Percentiles rank a stretch among this genome's conserved stretches.
Evolutionary conservation across 2,329 filamentous ascomycete species (phyloP).

Genomic region (Berkeleyomyces rouxiae): DNA sequence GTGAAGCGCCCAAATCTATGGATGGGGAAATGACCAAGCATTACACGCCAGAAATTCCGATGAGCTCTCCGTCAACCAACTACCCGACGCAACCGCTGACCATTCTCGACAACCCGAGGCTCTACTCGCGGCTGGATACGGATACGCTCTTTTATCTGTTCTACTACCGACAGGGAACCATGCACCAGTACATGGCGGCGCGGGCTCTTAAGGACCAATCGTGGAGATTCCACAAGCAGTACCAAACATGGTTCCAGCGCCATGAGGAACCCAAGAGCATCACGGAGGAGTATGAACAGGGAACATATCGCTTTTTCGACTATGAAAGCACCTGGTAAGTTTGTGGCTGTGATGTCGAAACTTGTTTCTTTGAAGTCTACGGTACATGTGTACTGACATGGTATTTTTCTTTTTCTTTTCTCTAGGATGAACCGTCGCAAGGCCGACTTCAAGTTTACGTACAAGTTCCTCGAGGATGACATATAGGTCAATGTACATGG

Average conservation of each 20-base stretch:
- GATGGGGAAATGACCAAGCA: slow-evolving; percentile 72
- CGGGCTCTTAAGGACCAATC: slow-evolving; percentile 97
- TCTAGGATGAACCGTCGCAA: slow-evolving; percentile 94
- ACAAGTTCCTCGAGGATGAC: slow-evolving; percentile 95
- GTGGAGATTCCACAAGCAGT: slow-evolving; percentile 99
- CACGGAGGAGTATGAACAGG: slow-evolving; percentile 96
- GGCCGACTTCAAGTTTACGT: slow-evolving; percentile 95
- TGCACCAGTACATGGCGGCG: slow-evolving; percentile 87
- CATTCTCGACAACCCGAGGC: slow-evolving; percentile 76
- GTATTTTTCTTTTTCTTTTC: background rate
- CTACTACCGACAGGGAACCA: slow-evolving; percentile 93
- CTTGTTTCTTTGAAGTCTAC: slow-evolving; percentile 14
- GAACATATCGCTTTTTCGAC: slow-evolving; percentile 97
- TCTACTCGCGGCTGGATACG: slow-evolving; percentile 82
- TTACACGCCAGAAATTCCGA: slow-evolving; percentile 70
- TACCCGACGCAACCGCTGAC: slow-evolving; percentile 86
- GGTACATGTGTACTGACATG: background rate
- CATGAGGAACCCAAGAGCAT: slow-evolving; percentile 98
- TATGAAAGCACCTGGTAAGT: slow-evolving; percentile 96
- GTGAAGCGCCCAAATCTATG: slow-evolving; percentile 52
- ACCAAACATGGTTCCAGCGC: slow-evolving; percentile 97
- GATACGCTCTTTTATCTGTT: slow-evolving; percentile 98
- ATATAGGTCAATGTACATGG: slow-evolving; percentile 28
- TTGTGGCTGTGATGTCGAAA: background rate
- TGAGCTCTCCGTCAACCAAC: slow-evolving; percentile 56